phyloP scores from a whole-genome alignment of 345 rosid genomes.

The Pugionium dolabratum region DNA sequence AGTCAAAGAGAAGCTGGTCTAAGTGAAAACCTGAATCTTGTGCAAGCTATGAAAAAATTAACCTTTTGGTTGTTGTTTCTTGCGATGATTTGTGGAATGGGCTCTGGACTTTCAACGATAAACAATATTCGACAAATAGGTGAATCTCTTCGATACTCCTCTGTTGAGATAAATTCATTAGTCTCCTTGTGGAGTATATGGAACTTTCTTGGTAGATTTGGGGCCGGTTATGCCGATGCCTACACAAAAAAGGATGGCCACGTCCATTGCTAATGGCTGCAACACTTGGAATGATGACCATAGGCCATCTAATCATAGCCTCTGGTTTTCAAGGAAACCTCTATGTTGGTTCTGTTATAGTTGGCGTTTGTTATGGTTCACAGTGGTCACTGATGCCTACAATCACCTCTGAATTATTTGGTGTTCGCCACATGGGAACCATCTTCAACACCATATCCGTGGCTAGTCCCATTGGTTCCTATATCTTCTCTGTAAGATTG shows the following conservation, averaged over 20 bases:
- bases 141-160: conserved; percentile 71
- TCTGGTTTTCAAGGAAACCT: conserved; percentile 63
- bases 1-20: conserved; percentile 24
- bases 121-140: conserved; percentile 89
- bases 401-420: conserved; percentile 69
- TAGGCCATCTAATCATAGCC: conserved; percentile 73
- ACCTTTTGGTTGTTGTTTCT: conserved; percentile 79
- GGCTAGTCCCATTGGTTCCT: conserved; percentile 88
- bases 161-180: conserved; percentile 58
- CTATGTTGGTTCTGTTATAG: conserved; percentile 66
- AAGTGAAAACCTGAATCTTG: conserved; percentile 42
- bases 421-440: conserved; percentile 81
- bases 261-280: conserved; percentile 75
- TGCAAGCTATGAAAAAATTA: conserved; percentile 51
- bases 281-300: conserved; percentile 56
- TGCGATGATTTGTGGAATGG: conserved; percentile 82
- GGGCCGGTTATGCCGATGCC: conserved; percentile 75
- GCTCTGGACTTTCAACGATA: conserved; percentile 78
- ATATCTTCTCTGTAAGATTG: conserved; percentile 73
- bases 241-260: conserved; percentile 66
- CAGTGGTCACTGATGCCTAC: conserved; percentile 92
- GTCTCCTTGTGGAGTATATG: conserved; percentile 84
- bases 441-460: conserved; percentile 79
- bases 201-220: conserved; percentile 90
- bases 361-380: conserved; percentile 81